Percentiles rank a stretch among this genome's conserved stretches.
These are phyloP conservation scores for Ambispora gerdemannii DNA, from an alignment of 192 early-diverging fungal genomes.

Conservation along the genomic window DNA sequence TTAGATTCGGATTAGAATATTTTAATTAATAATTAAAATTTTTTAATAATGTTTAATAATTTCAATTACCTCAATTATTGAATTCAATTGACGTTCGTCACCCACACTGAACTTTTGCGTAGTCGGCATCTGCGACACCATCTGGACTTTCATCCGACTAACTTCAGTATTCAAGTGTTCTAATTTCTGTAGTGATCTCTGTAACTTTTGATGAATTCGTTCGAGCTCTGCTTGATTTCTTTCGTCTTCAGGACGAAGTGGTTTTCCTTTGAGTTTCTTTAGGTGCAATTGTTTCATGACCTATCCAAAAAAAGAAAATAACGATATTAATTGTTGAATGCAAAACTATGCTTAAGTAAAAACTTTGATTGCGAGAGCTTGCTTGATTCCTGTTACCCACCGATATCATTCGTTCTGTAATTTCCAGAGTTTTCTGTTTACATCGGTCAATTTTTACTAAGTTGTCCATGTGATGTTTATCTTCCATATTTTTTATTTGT, in stretches of 20 bases:
- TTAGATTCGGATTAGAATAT: too few relatives aligned
- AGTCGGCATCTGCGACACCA: conserved; percentile 50
- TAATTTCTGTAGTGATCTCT: conserved; percentile 76
- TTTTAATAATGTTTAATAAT: too few relatives aligned
- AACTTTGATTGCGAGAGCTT: background rate
- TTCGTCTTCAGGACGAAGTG: conserved; percentile 81
- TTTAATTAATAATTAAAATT: too few relatives aligned
- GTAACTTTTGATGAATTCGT: conserved; percentile 67
- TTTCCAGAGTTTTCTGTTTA: conserved; percentile 68
- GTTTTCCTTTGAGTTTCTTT: conserved; percentile 76
- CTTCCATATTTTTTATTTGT: conserved; percentile 57
- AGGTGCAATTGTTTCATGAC: conserved; percentile 88
- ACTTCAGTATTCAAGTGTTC: conserved; percentile 80
- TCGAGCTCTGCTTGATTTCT: conserved; percentile 68
- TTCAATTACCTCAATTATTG: conserved; percentile 49
- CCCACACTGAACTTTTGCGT: conserved; percentile 48
- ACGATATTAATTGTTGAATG: too few relatives aligned
- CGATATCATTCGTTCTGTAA: conserved; percentile 70
- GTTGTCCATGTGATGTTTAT: conserved; percentile 73
- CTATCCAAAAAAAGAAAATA: conserved; percentile 43
- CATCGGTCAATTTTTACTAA: conserved; percentile 71
- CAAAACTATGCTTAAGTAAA: background rate
- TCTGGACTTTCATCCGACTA: conserved; percentile 72
- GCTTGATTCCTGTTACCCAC: conserved; percentile 40
- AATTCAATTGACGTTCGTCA: conserved; percentile 56